Evolutionary conservation across 305 asterid species (phyloP).

Genomic region (Lippia alba): DNA sequence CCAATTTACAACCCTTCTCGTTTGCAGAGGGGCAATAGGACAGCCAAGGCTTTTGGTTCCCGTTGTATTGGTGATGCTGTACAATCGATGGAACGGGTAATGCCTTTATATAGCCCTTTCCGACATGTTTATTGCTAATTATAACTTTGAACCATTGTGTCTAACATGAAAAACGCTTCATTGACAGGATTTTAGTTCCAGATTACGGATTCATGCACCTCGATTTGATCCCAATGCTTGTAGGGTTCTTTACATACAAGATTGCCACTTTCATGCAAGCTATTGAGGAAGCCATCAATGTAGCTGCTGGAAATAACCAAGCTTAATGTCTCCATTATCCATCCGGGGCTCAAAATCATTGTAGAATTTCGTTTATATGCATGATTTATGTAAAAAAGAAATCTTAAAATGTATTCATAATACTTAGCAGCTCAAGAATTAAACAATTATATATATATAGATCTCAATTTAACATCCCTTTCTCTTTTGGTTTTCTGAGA

Average conservation of each 20-base stretch:
- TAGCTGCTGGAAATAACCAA: slow-evolving; percentile 48
- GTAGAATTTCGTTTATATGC: background rate
- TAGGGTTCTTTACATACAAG: slow-evolving; percentile 94
- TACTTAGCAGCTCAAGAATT: too few species aligned
- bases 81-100: slow-evolving; percentile 90
- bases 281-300: slow-evolving; percentile 61
- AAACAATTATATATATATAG: too few species aligned
- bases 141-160: background rate
- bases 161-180: slow-evolving; percentile 14
- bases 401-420: too few species aligned
- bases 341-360: slow-evolving; percentile 5
- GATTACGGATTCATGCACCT: slow-evolving; percentile 84
- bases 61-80: slow-evolving; percentile 82
- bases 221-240: slow-evolving; percentile 85
- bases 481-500: too few species aligned
- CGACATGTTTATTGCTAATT: background rate
- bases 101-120: slow-evolving; percentile 22
- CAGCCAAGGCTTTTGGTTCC: slow-evolving; percentile 94
- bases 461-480: too few species aligned
- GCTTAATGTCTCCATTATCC: slow-evolving; percentile 24
- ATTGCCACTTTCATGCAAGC: slow-evolving; percentile 81
- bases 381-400: background rate
- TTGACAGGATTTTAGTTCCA: slow-evolving; percentile 79
- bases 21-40: slow-evolving; percentile 82
- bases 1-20: background rate